Evolutionary conservation across 2,329 filamentous ascomycete genomes (phyloP).

Genomic region (Calonectria hongkongensis): DNA sequence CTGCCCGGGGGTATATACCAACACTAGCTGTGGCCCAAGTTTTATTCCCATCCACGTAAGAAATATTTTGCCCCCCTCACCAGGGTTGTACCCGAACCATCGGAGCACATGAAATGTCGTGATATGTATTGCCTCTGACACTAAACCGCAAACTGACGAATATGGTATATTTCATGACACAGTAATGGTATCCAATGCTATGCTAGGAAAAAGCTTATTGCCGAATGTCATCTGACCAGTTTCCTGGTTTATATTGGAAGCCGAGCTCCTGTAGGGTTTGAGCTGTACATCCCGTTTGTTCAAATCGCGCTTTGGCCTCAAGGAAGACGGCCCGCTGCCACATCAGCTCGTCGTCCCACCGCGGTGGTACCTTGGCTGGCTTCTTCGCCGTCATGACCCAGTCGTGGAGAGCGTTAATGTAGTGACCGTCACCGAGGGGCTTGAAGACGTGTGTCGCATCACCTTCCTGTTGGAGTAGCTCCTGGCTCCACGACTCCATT

Average conservation of each 20-base stretch:
- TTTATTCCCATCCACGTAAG: slow-evolving; percentile 14
- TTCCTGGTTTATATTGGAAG: slow-evolving; percentile 70
- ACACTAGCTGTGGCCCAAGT: slow-evolving; percentile 10
- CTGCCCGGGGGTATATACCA: slow-evolving; percentile 7
- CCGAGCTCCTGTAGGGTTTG: slow-evolving; percentile 83
- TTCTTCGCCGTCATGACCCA: slow-evolving; percentile 73
- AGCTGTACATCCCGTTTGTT: slow-evolving; percentile 77
- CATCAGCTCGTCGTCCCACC: slow-evolving; percentile 81
- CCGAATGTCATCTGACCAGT: slow-evolving; percentile 26
- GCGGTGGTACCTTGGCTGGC: slow-evolving; percentile 79
- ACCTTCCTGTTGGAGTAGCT: slow-evolving; percentile 71
- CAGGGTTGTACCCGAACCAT: slow-evolving; percentile 14
- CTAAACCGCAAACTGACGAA: slow-evolving; percentile 21
- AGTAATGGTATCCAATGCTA: not conserved
- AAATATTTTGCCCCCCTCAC: slow-evolving; percentile 16
- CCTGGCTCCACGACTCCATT: slow-evolving; percentile 82
- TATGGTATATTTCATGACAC: slow-evolving; percentile 18
- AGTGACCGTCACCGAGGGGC: slow-evolving; percentile 73
- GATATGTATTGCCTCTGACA: slow-evolving; percentile 28
- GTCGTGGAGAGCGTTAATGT: slow-evolving; percentile 81
- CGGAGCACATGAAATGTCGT: slow-evolving; percentile 35
- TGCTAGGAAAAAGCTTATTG: slow-evolving; percentile 22
- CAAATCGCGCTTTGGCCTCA: slow-evolving; percentile 83
- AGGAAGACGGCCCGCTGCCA: slow-evolving; percentile 83
- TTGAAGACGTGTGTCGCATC: slow-evolving; percentile 57